Percentiles rank a stretch among this genome's conserved stretches.
Conservation (phyloP, 1,284 basidiomycete genomes). For the Calocybe gambosa region DNA sequence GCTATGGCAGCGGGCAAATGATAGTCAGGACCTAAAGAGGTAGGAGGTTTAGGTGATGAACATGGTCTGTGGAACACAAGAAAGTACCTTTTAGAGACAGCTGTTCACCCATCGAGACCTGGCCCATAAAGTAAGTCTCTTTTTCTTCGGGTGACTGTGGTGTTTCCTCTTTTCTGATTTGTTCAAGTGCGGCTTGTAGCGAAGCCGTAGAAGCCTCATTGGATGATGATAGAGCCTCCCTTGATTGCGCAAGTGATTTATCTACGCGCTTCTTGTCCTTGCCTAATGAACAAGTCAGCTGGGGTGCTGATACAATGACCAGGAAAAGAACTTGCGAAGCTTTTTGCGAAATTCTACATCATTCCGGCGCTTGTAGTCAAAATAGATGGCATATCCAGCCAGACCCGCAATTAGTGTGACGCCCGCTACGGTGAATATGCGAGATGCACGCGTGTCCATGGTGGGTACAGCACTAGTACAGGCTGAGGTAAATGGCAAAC, state of each 20-base stretch:
- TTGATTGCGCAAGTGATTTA: conserved; percentile 68
- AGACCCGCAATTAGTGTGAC: conserved; percentile 63
- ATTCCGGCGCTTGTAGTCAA: conserved; percentile 92
- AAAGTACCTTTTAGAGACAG: conserved; percentile 67
- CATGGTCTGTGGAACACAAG: neutral
- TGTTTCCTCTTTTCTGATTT: conserved; percentile 57
- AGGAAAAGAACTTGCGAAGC: conserved; percentile 58
- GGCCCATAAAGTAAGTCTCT: conserved; percentile 88
- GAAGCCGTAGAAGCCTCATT: conserved; percentile 40
- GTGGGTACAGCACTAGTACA: conserved; percentile 18
- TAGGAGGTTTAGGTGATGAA: conserved; percentile 6
- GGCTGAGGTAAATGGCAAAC: too few species aligned
- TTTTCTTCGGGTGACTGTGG: conserved; percentile 69
- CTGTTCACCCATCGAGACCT: conserved; percentile 85
- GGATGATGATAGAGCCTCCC: conserved; percentile 27
- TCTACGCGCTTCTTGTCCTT: conserved; percentile 88
- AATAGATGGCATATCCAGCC: conserved; percentile 83
- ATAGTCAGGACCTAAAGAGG: conserved; percentile 60
- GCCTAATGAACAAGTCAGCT: conserved; percentile 39
- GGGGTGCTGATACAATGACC: conserved; percentile 6
- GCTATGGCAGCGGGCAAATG: conserved; percentile 79
- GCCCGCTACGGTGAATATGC: conserved; percentile 57
- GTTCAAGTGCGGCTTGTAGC: conserved; percentile 54
- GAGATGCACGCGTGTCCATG: conserved; percentile 39
- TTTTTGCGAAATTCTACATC: conserved; percentile 85